Evolutionary conservation across 192 early-diverging fungal species (phyloP).

Genomic region (Pilaira anomala): DNA sequence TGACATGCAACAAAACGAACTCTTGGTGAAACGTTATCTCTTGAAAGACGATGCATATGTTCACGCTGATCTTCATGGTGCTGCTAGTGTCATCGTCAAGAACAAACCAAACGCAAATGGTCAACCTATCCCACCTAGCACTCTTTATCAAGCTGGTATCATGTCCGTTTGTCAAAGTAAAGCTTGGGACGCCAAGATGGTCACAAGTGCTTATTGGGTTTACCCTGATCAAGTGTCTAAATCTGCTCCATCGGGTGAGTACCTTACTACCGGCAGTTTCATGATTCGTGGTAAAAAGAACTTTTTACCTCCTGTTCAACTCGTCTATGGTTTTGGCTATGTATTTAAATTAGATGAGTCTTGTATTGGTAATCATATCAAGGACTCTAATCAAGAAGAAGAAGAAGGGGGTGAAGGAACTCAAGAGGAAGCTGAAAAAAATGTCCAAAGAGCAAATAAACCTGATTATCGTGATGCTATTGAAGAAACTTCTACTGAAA

Average conservation of each 20-base stretch:
- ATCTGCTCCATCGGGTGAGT: slow-evolving; percentile 88
- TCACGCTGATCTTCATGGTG: slow-evolving; percentile 91
- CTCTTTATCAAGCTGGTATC: slow-evolving; percentile 90
- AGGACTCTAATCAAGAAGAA: slow-evolving; percentile 56
- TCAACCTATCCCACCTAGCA: slow-evolving; percentile 77
- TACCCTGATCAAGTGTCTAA: slow-evolving; percentile 80
- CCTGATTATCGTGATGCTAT: slow-evolving; percentile 3
- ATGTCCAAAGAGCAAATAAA: neutral
- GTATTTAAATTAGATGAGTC: slow-evolving; percentile 87
- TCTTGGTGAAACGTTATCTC: slow-evolving; percentile 75
- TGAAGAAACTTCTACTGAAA: slow-evolving; percentile 11
- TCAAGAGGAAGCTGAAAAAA: slow-evolving; percentile 14
- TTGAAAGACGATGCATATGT: slow-evolving; percentile 79
- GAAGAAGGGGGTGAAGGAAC: slow-evolving; percentile 31
- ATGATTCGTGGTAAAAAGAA: slow-evolving; percentile 95
- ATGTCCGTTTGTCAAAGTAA: slow-evolving; percentile 93
- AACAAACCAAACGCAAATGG: slow-evolving; percentile 54
- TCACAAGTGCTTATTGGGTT: slow-evolving; percentile 96
- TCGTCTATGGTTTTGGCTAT: slow-evolving; percentile 96
- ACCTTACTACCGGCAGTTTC: slow-evolving; percentile 85
- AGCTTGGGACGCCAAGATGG: slow-evolving; percentile 97
- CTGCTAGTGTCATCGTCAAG: slow-evolving; percentile 86
- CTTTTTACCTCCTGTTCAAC: slow-evolving; percentile 87
- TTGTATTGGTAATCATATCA: slow-evolving; percentile 71
- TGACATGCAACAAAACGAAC: slow-evolving; percentile 92